These are phyloP conservation scores for Starmera caribaea DNA, from an alignment of 805 yeast species.

Conservation along the genomic window DNA sequence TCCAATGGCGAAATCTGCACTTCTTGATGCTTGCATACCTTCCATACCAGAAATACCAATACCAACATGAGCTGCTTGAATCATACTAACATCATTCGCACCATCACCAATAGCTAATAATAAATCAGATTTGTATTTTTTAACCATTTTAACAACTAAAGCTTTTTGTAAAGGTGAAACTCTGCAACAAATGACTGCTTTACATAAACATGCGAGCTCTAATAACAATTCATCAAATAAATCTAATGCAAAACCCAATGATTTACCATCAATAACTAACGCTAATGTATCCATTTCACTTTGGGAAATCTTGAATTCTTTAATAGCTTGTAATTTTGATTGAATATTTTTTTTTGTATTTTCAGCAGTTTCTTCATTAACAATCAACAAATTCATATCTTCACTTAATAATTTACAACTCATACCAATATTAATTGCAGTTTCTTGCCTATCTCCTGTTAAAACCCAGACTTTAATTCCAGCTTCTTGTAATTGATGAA, in stretches of 20 bases:
- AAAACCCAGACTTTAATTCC: conserved; percentile 97
- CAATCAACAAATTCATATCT: conserved; percentile 87
- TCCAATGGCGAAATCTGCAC: conserved; percentile 95
- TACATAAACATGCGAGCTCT: conserved; percentile 76
- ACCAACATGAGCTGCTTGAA: conserved; percentile 98
- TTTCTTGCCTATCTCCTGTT: conserved; percentile 97
- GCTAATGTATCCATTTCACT: conserved; percentile 78
- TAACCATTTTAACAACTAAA: conserved; percentile 88
- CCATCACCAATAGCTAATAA: conserved; percentile 96
- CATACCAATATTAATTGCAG: conserved; percentile 98
- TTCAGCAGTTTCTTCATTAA: conserved; percentile 76
- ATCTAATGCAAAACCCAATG: conserved; percentile 79
- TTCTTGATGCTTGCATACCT: conserved; percentile 98
- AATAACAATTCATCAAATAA: conserved; percentile 71
- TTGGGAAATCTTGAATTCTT: conserved; percentile 51
- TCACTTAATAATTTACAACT: conserved; percentile 89
- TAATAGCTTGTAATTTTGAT: conserved; percentile 68
- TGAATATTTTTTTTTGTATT: conserved; percentile 66
- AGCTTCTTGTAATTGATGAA: conserved; percentile 89
- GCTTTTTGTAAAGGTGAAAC: conserved; percentile 98
- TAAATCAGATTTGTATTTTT: conserved; percentile 62
- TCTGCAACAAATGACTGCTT: conserved; percentile 95
- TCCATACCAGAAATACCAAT: conserved; percentile 99
- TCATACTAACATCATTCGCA: conserved; percentile 98
- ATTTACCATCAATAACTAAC: conserved; percentile 87